phyloP scores from a whole-genome alignment of 257 asterid genomes.

The Verbascum thapsus region DNA sequence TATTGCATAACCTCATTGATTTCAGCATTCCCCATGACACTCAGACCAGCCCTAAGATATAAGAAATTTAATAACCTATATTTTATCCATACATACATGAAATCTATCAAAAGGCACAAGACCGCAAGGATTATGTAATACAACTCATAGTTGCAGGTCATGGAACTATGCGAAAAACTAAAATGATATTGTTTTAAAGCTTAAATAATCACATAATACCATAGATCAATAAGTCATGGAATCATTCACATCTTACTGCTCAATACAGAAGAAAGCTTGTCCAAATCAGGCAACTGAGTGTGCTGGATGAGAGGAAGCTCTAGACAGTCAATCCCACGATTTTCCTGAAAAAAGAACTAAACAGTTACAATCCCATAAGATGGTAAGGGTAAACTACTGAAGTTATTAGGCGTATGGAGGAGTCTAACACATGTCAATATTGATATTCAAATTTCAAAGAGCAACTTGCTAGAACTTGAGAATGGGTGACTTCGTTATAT shows the following conservation, averaged over 20 bases:
- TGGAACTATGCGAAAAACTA: neutral
- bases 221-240: neutral
- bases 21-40: neutral
- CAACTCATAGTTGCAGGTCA: neutral
- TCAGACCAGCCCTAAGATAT: neutral
- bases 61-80: too few relatives aligned
- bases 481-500: neutral
- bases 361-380: neutral
- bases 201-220: neutral
- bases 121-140: conserved; percentile 2
- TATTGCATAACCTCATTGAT: neutral
- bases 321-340: conserved; percentile 51
- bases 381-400: too few relatives aligned
- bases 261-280: conserved; percentile 47
- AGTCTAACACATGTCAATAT: conserved; percentile 3
- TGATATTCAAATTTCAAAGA: neutral
- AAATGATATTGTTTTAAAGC: neutral
- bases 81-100: too few relatives aligned
- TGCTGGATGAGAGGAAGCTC: conserved; percentile 77
- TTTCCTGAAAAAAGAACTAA: conserved; percentile 41
- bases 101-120: neutral
- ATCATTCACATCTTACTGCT: conserved; percentile 35
- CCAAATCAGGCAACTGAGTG: conserved; percentile 49
- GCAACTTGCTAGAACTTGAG: neutral
- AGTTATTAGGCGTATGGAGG: neutral